Evolutionary conservation across 163 green algal species (phyloP).

Genomic region (Scenedesmus sp.): DNA sequence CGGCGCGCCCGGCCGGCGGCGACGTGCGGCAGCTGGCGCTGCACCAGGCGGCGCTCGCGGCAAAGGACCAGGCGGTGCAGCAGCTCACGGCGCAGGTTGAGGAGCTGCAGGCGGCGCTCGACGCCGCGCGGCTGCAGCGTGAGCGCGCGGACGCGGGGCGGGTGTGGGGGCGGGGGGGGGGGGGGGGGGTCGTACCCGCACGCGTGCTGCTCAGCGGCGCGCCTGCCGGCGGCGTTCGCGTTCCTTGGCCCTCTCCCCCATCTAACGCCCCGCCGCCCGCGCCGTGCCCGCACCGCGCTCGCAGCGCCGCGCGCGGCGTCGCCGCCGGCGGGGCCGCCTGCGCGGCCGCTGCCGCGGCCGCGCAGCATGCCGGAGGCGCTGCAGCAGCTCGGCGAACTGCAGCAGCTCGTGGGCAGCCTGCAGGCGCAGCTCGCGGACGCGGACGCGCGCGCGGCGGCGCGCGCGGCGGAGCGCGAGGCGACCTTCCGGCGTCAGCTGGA

Average conservation of each 20-base stretch:
- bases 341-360: neutral
- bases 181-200: no score
- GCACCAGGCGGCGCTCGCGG: constrained; percentile 8
- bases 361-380: neutral
- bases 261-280: no score
- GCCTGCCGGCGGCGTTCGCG: no score
- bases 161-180: no score
- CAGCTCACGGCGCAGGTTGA: constrained; percentile 1
- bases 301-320: no score
- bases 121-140: no score
- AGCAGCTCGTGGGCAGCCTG: neutral
- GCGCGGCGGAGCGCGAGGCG: neutral
- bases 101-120: neutral
- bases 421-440: constrained; percentile 13
- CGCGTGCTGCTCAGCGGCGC: no score
- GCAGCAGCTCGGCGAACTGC: neutral
- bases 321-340: neutral
- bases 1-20: neutral
- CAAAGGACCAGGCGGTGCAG: constrained; percentile 8
- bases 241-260: no score
- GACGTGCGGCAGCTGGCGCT: neutral
- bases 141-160: no score
- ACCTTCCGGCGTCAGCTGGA: constrained; percentile 26
- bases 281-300: no score
- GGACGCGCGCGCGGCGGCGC: neutral